phyloP scores from a whole-genome alignment of 768 basidiomycete genomes.

The Serendipita indica region DNA sequence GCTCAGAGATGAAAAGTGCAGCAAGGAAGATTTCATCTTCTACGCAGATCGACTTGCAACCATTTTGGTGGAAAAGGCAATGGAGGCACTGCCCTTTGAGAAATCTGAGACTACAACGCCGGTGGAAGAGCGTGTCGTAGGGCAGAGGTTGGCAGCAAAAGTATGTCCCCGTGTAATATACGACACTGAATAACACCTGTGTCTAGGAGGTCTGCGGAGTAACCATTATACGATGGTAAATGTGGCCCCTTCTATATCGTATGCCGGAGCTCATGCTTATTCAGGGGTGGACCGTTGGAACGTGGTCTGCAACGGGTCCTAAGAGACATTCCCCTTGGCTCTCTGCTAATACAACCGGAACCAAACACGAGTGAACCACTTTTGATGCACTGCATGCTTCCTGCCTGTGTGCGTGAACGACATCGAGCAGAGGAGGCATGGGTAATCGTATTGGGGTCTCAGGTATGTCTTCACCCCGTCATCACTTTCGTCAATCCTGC shows the following conservation, averaged over 20 bases:
- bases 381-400: slow-evolving; percentile 69
- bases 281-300: slow-evolving; percentile 78
- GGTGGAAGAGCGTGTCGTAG: slow-evolving; percentile 36
- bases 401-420: slow-evolving; percentile 50
- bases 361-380: slow-evolving; percentile 73
- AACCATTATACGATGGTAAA: slow-evolving; percentile 74
- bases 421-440: slow-evolving; percentile 51
- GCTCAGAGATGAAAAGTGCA: slow-evolving; percentile 54
- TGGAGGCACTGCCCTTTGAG: slow-evolving; percentile 65
- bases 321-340: slow-evolving; percentile 73
- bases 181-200: background rate
- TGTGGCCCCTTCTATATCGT: slow-evolving; percentile 13
- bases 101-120: slow-evolving; percentile 54
- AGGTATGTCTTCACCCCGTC: slow-evolving; percentile 30
- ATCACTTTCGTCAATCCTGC: background rate
- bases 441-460: slow-evolving; percentile 84
- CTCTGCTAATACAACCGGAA: slow-evolving; percentile 82
- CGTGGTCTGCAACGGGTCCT: slow-evolving; percentile 81
- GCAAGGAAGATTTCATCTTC: slow-evolving; percentile 81
- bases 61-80: slow-evolving; percentile 66
- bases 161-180: slow-evolving; percentile 24
- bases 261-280: background rate
- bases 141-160: slow-evolving; percentile 46
- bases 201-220: slow-evolving; percentile 69
- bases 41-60: slow-evolving; percentile 80